Base-by-base conservation (phyloP, 139 green algal genomes). In the Pedinophyceae sp. region DNA sequence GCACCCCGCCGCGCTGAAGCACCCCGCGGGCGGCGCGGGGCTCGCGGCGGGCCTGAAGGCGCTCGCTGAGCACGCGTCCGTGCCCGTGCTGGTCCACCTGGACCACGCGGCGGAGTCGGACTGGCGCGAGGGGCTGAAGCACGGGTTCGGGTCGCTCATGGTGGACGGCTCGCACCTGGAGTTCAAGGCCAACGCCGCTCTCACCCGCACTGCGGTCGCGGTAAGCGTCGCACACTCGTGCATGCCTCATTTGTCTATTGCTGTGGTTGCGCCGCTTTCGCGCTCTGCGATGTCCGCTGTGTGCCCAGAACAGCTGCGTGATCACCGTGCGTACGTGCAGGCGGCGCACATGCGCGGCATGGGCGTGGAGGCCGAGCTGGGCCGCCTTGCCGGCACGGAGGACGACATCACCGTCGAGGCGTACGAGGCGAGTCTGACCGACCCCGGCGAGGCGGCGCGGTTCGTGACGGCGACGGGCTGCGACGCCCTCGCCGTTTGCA, bases 331-430 rank as follows among this genome's bases (percentile, higher is more conserved):
- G n/a, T n/a, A n/a, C n/a, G n/a, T n/a, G n/a, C n/a, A 43, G 34
- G 34, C 10, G 34, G 7, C 10, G 10, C 34, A 13, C 34, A 13
- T 13, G 34, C 43, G 50, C 5, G 52, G 63, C 22, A 15, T 72
- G 40, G 30, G 19, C 38, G 63, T 72, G 13, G 64, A 72, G 48
- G 64, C 53, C 4, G 64, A 72, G 63, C 40, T 72, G 46, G 64
- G 64, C 19, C 52, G 63, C 7, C n/a, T 72, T 22, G 60, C 64
- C 20, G 64, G 64, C 25, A 66, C 46, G 46, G 64, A 72, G 55
- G 64, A 72, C 64, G 64, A 64, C 22, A 23, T 74, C 5, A 59
- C 64, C 13, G 62, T 72, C 20, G 41, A 73, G 24, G 64, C 73
- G 55, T 63, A 61, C 24, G 39, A 61, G 24, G 64, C 54, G 10